Conservation (phyloP, 2,329 filamentous ascomycete species). For the Cryphonectria nitschkei region DNA sequence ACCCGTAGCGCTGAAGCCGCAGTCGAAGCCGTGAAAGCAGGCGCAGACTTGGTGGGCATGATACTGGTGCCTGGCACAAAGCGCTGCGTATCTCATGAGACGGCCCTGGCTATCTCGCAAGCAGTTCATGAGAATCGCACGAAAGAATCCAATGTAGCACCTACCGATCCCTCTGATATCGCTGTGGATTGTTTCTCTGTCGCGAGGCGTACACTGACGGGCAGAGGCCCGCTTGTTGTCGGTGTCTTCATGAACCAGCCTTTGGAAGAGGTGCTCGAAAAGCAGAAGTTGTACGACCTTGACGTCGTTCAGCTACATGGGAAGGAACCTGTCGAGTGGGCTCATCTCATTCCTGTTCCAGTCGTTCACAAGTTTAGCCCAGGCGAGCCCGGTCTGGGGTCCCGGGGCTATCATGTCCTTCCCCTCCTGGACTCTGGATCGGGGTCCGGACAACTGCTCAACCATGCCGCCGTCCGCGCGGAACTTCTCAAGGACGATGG, state of each 20-base stretch:
- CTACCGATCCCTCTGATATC: constrained; percentile 35
- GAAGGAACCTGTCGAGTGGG: constrained; percentile 90
- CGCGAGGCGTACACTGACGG: constrained; percentile 43
- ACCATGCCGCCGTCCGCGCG: constrained; percentile 69
- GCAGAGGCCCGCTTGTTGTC: constrained; percentile 74
- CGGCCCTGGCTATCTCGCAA: constrained; percentile 78
- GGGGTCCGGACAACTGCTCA: constrained; percentile 80
- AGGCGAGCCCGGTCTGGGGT: constrained; percentile 69
- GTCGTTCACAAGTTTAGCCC: constrained; percentile 87
- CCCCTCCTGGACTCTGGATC: constrained; percentile 86
- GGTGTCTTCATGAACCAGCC: constrained; percentile 95
- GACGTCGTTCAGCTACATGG: constrained; percentile 95
- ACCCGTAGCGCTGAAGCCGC: constrained; percentile 84
- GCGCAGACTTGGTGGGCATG: constrained; percentile 91
- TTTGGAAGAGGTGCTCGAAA: constrained; percentile 76
- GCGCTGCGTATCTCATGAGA: constrained; percentile 77
- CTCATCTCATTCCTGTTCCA: constrained; percentile 83
- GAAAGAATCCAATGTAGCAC: constrained; percentile 10
- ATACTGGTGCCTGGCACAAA: constrained; percentile 83
- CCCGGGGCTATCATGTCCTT: constrained; percentile 79
- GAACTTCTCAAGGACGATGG: constrained; percentile 69
- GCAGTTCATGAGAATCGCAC: constrained; percentile 62
- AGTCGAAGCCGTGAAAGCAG: constrained; percentile 76
- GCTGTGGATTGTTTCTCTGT: constrained; percentile 70
- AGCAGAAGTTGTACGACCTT: constrained; percentile 75